Conservation (phyloP, 2,329 filamentous ascomycete species). For the Scedosporium apiospermum region DNA sequence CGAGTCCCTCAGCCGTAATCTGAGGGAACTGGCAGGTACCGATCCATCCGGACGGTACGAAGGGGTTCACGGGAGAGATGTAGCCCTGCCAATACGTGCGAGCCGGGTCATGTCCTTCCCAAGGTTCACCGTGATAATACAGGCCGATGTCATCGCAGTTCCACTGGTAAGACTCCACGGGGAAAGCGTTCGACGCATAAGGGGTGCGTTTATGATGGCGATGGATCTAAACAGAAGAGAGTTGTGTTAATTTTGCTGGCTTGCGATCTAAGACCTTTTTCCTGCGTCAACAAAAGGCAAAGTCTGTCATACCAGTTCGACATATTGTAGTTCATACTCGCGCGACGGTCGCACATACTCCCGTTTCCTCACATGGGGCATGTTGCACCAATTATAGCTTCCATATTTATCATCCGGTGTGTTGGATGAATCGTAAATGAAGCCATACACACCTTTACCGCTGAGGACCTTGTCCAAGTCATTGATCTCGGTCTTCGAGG, state of each 20-base stretch:
- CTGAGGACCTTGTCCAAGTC: slow-evolving; percentile 48
- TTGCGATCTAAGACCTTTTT: neutral
- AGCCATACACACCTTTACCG: slow-evolving; percentile 58
- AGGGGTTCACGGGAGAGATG: slow-evolving; percentile 55
- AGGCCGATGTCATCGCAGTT: slow-evolving; percentile 61
- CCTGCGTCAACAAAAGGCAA: neutral
- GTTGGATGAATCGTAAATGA: slow-evolving; percentile 59
- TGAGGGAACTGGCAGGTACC: slow-evolving; percentile 76
- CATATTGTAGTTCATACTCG: slow-evolving; percentile 61
- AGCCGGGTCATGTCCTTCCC: slow-evolving; percentile 38
- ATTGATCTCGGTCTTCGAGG: slow-evolving; percentile 47
- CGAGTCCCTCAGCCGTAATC: slow-evolving; percentile 61
- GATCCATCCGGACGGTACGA: slow-evolving; percentile 55
- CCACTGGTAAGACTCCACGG: slow-evolving; percentile 63
- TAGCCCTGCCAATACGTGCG: slow-evolving; percentile 58
- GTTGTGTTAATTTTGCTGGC: neutral
- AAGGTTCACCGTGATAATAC: slow-evolving; percentile 57
- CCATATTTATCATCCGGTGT: slow-evolving; percentile 48
- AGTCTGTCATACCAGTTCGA: slow-evolving; percentile 53
- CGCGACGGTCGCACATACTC: slow-evolving; percentile 50
- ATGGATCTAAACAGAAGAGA: slow-evolving; percentile 46
- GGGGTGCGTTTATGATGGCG: slow-evolving; percentile 80
- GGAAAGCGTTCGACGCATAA: slow-evolving; percentile 69
- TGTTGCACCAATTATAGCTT: slow-evolving; percentile 76
- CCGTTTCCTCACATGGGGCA: slow-evolving; percentile 65